Conservation (phyloP, 2,329 filamentous ascomycete genomes). For the Nemania abortiva region DNA sequence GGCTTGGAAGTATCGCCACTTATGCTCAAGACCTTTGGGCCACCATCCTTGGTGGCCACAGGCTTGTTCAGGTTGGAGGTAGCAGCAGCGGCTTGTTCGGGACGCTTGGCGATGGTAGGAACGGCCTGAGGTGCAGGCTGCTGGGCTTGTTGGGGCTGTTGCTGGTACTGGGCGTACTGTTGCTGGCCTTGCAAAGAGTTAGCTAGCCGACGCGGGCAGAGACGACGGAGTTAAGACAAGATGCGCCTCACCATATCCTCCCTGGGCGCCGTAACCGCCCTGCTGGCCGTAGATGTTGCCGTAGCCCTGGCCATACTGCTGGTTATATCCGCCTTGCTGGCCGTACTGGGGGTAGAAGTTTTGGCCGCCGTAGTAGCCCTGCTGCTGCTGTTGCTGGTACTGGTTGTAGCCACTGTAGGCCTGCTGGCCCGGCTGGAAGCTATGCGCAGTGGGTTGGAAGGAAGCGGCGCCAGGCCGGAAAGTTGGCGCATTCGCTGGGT, state of each 20-base stretch:
- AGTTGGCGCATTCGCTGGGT: conserved; percentile 59
- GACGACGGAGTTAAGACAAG: neutral
- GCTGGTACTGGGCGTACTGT: conserved; percentile 67
- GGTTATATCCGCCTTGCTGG: conserved; percentile 56
- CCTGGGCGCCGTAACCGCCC: conserved; percentile 56
- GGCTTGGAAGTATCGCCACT: conserved; percentile 65
- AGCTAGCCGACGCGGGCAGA: conserved; percentile 14
- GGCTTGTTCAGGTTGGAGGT: conserved; percentile 63
- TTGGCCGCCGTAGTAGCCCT: conserved; percentile 62
- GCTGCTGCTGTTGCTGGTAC: conserved; percentile 63
- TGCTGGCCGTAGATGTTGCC: conserved; percentile 63
- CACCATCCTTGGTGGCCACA: conserved; percentile 65
- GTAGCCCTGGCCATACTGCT: conserved; percentile 66
- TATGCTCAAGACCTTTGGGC: conserved; percentile 74
- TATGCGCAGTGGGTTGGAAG: conserved; percentile 78
- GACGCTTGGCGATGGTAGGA: conserved; percentile 74
- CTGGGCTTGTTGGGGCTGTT: conserved; percentile 62
- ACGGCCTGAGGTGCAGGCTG: conserved; percentile 54
- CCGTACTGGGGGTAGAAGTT: conserved; percentile 69
- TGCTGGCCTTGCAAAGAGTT: conserved; percentile 56
- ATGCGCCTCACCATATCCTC: conserved; percentile 55
- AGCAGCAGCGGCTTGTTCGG: conserved; percentile 59
- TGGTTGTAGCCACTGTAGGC: conserved; percentile 72
- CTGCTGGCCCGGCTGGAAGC: conserved; percentile 79
- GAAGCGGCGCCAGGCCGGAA: conserved; percentile 77